Conservation (phyloP, 257 asterid species). For the Penstemon newberryi region DNA sequence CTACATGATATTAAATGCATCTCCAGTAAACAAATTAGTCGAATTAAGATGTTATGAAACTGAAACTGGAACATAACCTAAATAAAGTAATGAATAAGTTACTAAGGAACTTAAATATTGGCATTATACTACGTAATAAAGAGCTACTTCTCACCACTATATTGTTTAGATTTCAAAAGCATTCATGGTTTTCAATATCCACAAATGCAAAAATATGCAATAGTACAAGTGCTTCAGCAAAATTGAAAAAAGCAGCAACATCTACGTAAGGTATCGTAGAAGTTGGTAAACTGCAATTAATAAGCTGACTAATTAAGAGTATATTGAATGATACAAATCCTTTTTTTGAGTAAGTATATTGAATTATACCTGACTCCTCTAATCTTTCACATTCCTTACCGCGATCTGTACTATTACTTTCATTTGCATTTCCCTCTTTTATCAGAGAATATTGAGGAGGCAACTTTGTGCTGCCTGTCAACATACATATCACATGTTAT, state of each 20-base stretch:
- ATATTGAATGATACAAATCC: neutral
- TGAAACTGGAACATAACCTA: neutral
- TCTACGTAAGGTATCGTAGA: no score
- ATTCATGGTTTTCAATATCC: neutral
- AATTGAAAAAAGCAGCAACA: neutral
- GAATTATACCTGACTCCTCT: neutral
- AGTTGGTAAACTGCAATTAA: neutral
- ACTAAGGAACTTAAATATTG: neutral
- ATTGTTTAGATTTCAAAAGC: no score
- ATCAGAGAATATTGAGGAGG: neutral
- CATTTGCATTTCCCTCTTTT: neutral
- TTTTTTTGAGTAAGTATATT: neutral
- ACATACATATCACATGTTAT: no score
- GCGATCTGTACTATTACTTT: neutral
- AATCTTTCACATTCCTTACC: neutral
- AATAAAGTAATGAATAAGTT: neutral
- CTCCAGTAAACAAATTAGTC: constrained; percentile 4
- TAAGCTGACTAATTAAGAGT: neutral
- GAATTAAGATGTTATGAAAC: neutral
- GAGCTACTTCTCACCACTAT: no score
- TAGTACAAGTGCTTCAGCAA: neutral
- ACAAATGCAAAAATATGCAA: neutral
- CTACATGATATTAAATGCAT: neutral
- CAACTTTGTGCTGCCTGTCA: neutral
- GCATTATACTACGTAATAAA: no score